Evolutionary conservation across 139 green algal genomes (phyloP).

Genomic region (Trebouxia sp.): DNA sequence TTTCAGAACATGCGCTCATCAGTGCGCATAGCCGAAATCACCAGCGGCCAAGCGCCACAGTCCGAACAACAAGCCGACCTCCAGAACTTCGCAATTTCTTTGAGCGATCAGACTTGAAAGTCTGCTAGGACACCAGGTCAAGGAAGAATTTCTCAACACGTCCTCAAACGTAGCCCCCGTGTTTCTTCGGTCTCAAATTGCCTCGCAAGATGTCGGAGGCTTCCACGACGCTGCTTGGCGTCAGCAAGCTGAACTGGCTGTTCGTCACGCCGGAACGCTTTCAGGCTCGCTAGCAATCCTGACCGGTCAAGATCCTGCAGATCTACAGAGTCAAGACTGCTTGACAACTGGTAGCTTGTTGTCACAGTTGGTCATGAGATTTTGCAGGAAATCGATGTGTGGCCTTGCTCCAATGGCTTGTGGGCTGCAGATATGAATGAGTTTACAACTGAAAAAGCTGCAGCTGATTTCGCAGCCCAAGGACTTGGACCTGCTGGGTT

Average conservation of each 20-base stretch:
- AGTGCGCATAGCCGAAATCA: too few species aligned
- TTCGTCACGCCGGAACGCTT: constrained; percentile 3
- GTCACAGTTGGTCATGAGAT: not conserved
- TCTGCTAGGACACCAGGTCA: not conserved
- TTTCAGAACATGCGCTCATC: too few species aligned
- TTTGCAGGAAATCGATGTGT: not conserved
- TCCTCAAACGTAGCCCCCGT: not conserved
- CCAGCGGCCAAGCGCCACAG: too few species aligned
- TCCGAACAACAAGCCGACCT: too few species aligned
- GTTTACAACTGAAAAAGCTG: not conserved
- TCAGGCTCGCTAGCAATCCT: not conserved
- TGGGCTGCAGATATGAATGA: constrained; percentile 9
- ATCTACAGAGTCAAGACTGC: not conserved
- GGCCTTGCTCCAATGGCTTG: not conserved
- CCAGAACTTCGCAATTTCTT: too few species aligned
- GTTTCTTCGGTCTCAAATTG: not conserved
- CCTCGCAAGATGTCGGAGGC: not conserved
- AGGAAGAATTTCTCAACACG: constrained; percentile 5
- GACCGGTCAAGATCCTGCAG: not conserved
- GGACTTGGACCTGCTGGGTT: not conserved
- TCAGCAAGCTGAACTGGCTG: not conserved
- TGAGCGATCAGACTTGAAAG: too few species aligned
- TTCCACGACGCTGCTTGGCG: not conserved
- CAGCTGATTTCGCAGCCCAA: not conserved
- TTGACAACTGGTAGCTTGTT: not conserved